Conservation (phyloP, 305 asterid genomes). For the Solanum hybrid region DNA sequence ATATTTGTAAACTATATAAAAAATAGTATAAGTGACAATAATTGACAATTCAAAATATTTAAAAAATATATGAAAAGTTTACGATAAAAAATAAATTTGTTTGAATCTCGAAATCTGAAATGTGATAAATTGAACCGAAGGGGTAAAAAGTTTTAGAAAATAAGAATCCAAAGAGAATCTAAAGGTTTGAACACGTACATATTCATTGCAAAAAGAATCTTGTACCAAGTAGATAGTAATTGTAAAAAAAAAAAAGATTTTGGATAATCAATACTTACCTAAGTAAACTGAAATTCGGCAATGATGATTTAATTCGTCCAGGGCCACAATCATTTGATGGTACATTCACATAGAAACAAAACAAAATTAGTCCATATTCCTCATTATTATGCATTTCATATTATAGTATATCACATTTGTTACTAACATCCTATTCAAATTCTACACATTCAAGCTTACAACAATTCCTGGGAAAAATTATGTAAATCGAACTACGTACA, state of each 20-base stretch:
- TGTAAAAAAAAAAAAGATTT: neutral
- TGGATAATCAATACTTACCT: constrained; percentile 41
- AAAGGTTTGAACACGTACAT: neutral
- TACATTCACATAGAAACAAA: constrained; percentile 32
- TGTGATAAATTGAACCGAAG: too few species aligned
- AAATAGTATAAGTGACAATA: too few species aligned
- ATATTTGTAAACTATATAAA: too few species aligned
- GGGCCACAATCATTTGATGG: constrained; percentile 35
- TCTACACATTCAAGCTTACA: neutral
- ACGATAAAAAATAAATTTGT: too few species aligned
- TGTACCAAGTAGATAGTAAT: neutral
- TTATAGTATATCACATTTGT: neutral
- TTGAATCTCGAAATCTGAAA: too few species aligned
- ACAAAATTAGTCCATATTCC: constrained; percentile 21
- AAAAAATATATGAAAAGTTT: too few species aligned
- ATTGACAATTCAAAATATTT: too few species aligned
- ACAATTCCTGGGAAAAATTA: neutral
- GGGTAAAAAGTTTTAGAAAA: too few species aligned
- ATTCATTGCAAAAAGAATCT: neutral
- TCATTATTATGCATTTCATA: neutral
- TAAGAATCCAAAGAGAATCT: neutral
- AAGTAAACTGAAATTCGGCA: constrained; percentile 57
- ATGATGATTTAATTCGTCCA: constrained; percentile 33
- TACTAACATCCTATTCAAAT: neutral
- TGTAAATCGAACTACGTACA: neutral